Base-by-base conservation (phyloP, 192 early-diverging fungal genomes). In the Dissophora globulifera region DNA sequence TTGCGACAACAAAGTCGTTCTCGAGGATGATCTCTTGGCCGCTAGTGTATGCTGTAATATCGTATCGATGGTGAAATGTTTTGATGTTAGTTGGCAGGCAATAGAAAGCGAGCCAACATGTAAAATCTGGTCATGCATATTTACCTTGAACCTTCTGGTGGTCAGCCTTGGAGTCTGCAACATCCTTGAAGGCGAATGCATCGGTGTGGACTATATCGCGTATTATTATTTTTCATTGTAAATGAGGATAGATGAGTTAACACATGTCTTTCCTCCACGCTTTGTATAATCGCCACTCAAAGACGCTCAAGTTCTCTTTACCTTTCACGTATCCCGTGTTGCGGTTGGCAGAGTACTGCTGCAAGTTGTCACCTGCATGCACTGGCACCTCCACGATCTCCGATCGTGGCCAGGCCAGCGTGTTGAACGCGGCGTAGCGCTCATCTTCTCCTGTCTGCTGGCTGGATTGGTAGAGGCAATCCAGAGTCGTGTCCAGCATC, bases 1-100 rank as follows among this genome's bases (percentile, higher is more conserved):
- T 87, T 2, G 88, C 90, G 19, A 67, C 65, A n/a, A 99, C 79
- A 58, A 80, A 91, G 29, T 81, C 67, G 70, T 98, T 99, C 50
- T 91, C 89, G 46, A 99, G 61, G 1, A 91, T 80, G 32, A 88
- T 84, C 3, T 61, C 70, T 25, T 83, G 79, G 9, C 54, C 60
- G 17, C 49, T 22, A 8, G 38, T 16, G 29, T 29, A 67, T 7
- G 55, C 80, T 79, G 46, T 51, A 41, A 40, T 12, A 31, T 26
- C 6, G 27, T 13, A 20, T 20, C 29, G 35, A 35, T 12, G 19
- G n/a, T 20, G 30, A 48, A 22, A 22, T 16, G 15, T 22, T 22
- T 13, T 16, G 3, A 47, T 2, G n/a, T n/a, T n/a, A n/a, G n/a
- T n/a, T n/a, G 6, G 9, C 19, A 25, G 4, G 29, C 48, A 31